Conservation (phyloP, 768 basidiomycete species). For the Mrakia blollopis region DNA sequence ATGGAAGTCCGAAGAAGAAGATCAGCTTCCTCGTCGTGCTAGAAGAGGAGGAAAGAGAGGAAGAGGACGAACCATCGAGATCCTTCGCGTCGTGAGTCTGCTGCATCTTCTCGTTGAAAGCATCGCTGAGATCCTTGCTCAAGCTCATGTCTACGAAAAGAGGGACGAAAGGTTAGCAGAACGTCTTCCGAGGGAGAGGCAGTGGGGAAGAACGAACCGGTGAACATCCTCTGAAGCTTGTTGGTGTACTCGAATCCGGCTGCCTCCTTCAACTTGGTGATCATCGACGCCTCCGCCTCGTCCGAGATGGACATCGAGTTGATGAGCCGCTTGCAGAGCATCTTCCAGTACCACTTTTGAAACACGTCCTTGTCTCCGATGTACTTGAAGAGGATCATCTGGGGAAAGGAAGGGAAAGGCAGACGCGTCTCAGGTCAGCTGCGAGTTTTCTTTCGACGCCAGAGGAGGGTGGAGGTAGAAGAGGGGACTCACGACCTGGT, state of each 20-base stretch:
- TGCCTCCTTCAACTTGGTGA: constrained; percentile 91
- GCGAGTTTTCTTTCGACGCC: constrained; percentile 6
- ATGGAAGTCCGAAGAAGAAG: neutral
- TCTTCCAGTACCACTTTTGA: constrained; percentile 95
- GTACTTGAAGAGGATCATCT: constrained; percentile 99
- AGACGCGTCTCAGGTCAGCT: neutral
- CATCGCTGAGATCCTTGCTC: constrained; percentile 89
- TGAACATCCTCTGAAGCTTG: constrained; percentile 95
- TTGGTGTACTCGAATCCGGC: constrained; percentile 96
- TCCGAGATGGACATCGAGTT: constrained; percentile 87
- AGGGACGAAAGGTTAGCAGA: constrained; percentile 11
- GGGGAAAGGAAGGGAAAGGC: neutral
- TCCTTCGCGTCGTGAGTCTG: constrained; percentile 67
- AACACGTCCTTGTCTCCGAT: constrained; percentile 99
- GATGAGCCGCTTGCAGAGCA: constrained; percentile 86
- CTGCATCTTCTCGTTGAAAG: constrained; percentile 89
- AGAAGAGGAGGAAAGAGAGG: neutral
- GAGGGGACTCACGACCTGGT: constrained; percentile 65
- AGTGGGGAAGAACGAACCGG: constrained; percentile 53
- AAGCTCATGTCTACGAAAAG: constrained; percentile 71
- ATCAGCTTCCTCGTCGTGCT: neutral
- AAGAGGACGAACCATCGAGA: constrained; percentile 51
- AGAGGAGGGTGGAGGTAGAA: too few species aligned
- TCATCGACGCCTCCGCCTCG: constrained; percentile 96
- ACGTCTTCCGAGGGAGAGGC: neutral